Base-by-base conservation (phyloP, 2,329 filamentous ascomycete species). In the Fusarium fracticaudum region DNA sequence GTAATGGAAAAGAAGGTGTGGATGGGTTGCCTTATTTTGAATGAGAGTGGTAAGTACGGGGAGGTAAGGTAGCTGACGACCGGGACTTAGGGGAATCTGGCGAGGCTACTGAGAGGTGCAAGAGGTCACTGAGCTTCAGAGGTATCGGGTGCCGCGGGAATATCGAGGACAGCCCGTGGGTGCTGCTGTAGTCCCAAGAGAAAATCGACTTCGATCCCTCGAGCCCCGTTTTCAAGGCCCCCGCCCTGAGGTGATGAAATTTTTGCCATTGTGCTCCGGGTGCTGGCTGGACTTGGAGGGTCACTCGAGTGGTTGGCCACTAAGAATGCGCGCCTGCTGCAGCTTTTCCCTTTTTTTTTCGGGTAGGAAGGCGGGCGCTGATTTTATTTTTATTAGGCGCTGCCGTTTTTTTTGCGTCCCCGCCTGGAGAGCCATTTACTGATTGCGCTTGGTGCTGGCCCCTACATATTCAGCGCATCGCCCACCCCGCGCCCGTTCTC, bases 401-500 rank as follows among this genome's bases (percentile, higher is more conserved):
- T 68, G 64, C 71, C 53, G 63, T 69, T 78, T 74, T 66, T 65
- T 74, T 60, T 38, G 61, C 50, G 74, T 47, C 64, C 67, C 74
- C 64, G 72, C 72, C 72, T 69, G 63, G 72, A 59, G 53, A 76
- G 60, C 67, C 37, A 67, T 68, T 74, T 74, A 77, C 77, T 82
- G 81, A 82, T 82, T 82, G 80, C 74, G 78, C 79, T 53, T 60
- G 53, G 71, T 67, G 73, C 73, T 67, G 67, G 64, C 75, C 79
- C 76, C 78, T 82, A 82, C 81, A 81, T 82, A 82, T 80, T 80
- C 72, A 75, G 79, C 76, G 70, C 80, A 80, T 75, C 81, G 67
- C 80, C 81, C 81, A 79, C 81, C 73, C 78, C 78, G 74, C 78
- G 79, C 78, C 79, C 72, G 65, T 76, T 72, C 64, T 78, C 54